phyloP scores from a whole-genome alignment of 768 basidiomycete genomes.

The Termitomyces sp. region DNA sequence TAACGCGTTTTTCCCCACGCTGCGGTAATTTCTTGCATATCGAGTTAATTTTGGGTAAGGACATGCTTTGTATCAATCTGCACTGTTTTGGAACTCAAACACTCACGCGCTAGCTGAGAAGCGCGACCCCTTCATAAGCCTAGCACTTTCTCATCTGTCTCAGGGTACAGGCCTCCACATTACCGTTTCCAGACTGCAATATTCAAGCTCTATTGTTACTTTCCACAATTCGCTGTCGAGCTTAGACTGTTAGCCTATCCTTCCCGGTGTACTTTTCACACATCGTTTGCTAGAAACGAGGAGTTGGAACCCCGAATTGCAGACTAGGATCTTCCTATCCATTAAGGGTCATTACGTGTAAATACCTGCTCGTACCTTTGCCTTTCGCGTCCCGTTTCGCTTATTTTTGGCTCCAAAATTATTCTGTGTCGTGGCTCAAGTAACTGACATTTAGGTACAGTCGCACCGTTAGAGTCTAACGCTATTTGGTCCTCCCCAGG shows the following conservation, averaged over 20 bases:
- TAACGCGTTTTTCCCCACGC: not conserved
- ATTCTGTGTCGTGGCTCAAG: not conserved
- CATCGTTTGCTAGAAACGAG: not conserved
- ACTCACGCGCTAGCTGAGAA: not conserved
- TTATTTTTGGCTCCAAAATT: not conserved
- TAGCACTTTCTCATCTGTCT: not conserved
- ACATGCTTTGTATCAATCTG: not conserved
- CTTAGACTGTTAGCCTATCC: not conserved
- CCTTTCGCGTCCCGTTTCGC: not conserved
- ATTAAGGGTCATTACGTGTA: not conserved
- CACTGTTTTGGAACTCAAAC: not conserved
- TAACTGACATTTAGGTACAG: not conserved
- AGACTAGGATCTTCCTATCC: not conserved
- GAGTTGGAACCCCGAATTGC: not conserved
- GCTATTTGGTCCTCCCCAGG: not conserved
- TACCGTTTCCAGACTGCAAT: not conserved
- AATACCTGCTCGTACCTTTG: not conserved
- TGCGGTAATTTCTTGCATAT: not conserved
- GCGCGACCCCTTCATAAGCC: not conserved
- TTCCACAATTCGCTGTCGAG: not conserved
- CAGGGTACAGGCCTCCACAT: not conserved
- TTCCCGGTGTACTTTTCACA: not conserved
- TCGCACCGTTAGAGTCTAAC: not conserved
- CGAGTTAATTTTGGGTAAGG: not conserved
- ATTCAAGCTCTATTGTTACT: not conserved